Percentiles rank a stretch among this genome's conserved stretches.
These are phyloP conservation scores for Globisporangium viniferum DNA, from an alignment of 352 stramenopile genomes.

Conservation along the genomic window DNA sequence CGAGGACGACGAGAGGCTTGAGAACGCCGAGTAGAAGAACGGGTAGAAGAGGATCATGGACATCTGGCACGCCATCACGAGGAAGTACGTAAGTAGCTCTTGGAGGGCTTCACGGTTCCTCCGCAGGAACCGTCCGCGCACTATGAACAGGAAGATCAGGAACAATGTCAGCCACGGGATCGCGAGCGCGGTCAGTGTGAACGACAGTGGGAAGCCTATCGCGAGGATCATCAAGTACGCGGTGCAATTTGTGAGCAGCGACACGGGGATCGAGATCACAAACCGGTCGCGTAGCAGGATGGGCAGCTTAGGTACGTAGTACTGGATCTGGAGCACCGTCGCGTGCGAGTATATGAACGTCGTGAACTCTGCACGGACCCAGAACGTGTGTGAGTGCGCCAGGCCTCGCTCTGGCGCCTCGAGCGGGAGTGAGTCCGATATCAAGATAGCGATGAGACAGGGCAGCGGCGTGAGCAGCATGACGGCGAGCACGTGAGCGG, in stretches of 20 bases:
- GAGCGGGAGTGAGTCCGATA: constrained; percentile 9
- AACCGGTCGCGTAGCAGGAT: constrained; percentile 12
- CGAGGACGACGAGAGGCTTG: not conserved
- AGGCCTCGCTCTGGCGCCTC: not conserved
- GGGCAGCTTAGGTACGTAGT: constrained; percentile 17
- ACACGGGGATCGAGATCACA: not conserved
- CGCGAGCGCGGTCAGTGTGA: constrained; percentile 28
- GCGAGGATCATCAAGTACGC: constrained; percentile 5
- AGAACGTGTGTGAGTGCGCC: not conserved
- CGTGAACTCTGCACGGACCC: constrained; percentile 1
- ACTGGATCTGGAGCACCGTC: constrained; percentile 1
- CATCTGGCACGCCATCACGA: constrained; percentile 1
- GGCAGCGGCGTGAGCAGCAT: constrained; percentile 3
- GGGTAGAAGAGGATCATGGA: constrained; percentile 16
- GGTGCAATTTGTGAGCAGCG: not conserved
- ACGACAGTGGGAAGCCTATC: constrained; percentile 41
- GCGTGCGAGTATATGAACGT: constrained; percentile 2
- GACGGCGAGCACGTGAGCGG: not conserved
- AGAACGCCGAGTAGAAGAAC: constrained; percentile 17
- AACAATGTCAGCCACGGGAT: not conserved
- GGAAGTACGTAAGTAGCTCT: not conserved
- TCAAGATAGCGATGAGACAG: not conserved
- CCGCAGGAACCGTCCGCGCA: not conserved
- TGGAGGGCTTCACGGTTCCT: not conserved
- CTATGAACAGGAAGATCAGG: not conserved